Conservation (phyloP, 352 stramenopile species). For the Phytopythium vexans region DNA sequence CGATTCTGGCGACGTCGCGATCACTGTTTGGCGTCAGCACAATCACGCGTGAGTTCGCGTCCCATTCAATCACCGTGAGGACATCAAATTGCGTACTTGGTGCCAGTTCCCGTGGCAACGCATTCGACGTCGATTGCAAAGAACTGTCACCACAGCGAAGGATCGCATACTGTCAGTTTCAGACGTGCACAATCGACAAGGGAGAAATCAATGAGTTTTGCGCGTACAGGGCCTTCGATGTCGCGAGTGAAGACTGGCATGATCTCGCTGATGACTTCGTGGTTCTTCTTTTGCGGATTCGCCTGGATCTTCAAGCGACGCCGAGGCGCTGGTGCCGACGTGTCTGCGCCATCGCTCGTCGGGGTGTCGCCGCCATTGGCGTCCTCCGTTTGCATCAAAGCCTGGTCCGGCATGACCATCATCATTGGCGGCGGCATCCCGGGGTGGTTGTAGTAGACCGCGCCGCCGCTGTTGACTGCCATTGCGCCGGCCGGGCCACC, state of each 20-base stretch:
- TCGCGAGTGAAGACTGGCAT: constrained; percentile 69
- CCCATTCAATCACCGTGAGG: background rate
- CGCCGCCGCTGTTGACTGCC: constrained; percentile 14
- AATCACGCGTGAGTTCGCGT: no score
- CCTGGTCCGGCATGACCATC: constrained; percentile 9
- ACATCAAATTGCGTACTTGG: constrained; percentile 35
- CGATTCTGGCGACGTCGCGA: constrained; percentile 88
- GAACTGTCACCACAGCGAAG: constrained; percentile 38
- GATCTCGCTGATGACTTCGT: constrained; percentile 76
- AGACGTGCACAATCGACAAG: constrained; percentile 1
- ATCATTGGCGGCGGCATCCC: constrained; percentile 21
- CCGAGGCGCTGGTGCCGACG: constrained; percentile 9
- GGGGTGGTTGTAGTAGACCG: constrained; percentile 31
- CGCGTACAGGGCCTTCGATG: constrained; percentile 71
- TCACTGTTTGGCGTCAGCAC: constrained; percentile 41
- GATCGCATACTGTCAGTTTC: background rate
- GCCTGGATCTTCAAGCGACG: constrained; percentile 60
- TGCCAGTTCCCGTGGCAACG: constrained; percentile 83
- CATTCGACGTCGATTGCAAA: constrained; percentile 94
- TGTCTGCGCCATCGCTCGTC: constrained; percentile 5
- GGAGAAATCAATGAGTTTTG: background rate
- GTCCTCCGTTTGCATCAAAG: constrained; percentile 1
- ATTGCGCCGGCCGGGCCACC: constrained; percentile 3
- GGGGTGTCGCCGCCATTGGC: constrained; percentile 13
- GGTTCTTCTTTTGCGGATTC: constrained; percentile 63